Base-by-base conservation (phyloP, 257 asterid species). In the Prunella vulgaris region DNA sequence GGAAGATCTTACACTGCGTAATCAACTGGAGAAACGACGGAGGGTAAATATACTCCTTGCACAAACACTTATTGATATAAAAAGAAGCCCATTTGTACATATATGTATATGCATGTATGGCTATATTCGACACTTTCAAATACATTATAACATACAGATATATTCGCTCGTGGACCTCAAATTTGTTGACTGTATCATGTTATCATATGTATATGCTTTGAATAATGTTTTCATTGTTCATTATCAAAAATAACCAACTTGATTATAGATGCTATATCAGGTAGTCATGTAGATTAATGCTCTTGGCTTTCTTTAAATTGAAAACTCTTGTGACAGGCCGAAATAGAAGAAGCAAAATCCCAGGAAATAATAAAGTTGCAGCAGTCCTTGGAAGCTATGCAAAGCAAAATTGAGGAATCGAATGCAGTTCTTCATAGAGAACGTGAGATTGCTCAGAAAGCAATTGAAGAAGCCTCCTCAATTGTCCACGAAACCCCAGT, bases 11-110 rank as follows among this genome's bases (percentile, higher is more conserved):
- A 84, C 95, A 49, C 80, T 87, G 85, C 92, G 97, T 73, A 75
- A 90, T 79, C 97, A 90, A 89, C 86, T 94, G 84, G 97, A 94
- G 85, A 91, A 94, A 83, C 93, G 93, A 13, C 79, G 88, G 60
- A 91, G 96, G 96, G 99, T 94, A 84, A 85, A 58, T 65, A 71
- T 68, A 64, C 78, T 71, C 52, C 60, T 74, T 66, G 18, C 57
- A 25, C 40, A 21, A 9, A 13, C 65, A 27, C 42, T 42, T 22
- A 17, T 33, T 5, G 32, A 13, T 56, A 71, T 28, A 73, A 10
- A 38, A 51, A 66, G 63, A 78, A 48, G 48, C 53, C 18, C 68
- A 46, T 13, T 7, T 38, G 13, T 15, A 40, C 24, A 20, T 53
- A 14, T 5, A 7, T 38, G 48, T 62, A 40, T 40, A 35, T 37